These are phyloP conservation scores for Scleroderma bovista DNA, from an alignment of 768 basidiomycete genomes.

Conservation along the genomic window DNA sequence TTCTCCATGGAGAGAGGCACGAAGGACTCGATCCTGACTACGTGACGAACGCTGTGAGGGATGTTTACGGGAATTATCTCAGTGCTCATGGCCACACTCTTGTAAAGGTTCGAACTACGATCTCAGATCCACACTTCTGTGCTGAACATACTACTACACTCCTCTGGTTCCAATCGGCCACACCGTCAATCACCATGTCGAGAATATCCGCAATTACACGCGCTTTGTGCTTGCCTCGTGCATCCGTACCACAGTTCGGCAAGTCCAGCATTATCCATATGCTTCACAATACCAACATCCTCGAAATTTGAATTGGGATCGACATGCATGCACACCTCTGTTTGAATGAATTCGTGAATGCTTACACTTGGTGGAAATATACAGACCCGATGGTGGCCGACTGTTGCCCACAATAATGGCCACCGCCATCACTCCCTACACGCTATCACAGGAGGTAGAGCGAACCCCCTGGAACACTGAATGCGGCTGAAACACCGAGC, in stretches of 20 bases:
- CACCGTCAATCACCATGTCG: background rate
- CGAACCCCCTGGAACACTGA: background rate
- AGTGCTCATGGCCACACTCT: constrained; percentile 11
- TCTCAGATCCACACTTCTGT: constrained; percentile 1
- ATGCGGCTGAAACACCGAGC: background rate
- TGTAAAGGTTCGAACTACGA: background rate
- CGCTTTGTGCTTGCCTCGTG: too few species aligned
- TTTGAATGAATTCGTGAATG: background rate
- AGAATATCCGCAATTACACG: too few species aligned
- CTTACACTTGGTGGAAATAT: background rate
- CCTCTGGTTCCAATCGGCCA: background rate
- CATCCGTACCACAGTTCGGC: background rate
- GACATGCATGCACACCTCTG: background rate
- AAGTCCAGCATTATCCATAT: background rate
- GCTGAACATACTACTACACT: background rate
- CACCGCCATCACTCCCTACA: background rate
- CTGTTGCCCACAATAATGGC: background rate
- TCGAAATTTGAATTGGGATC: constrained; percentile 16
- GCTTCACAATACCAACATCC: background rate
- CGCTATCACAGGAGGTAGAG: background rate
- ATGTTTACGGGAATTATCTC: constrained; percentile 18
- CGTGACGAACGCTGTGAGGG: constrained; percentile 17
- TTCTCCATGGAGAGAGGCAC: constrained; percentile 10
- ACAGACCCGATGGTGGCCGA: background rate
- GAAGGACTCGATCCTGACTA: constrained; percentile 5